Evolutionary conservation across 441 rosid genomes (phyloP).

Genomic region (Adansonia grandidieri): DNA sequence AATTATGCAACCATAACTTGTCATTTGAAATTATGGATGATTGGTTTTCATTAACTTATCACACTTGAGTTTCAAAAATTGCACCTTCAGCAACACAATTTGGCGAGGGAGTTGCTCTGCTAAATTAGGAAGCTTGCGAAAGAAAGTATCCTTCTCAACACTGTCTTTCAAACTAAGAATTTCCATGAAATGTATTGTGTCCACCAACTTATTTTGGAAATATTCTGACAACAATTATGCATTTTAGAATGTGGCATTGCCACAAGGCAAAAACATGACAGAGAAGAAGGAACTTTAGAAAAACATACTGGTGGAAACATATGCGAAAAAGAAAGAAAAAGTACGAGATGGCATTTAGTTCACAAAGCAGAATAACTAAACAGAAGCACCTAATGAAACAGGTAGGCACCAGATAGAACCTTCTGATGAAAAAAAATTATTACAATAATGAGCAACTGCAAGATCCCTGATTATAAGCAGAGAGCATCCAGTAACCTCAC

Average conservation of each 20-base stretch:
- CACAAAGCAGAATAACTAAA: slow-evolving; percentile 8
- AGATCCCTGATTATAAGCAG: not conserved
- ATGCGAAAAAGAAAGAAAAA: not conserved
- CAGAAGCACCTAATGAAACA: not conserved
- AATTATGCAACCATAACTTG: slow-evolving; percentile 1
- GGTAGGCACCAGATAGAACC: not conserved
- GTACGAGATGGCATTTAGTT: not conserved
- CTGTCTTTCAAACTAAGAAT: slow-evolving; percentile 95
- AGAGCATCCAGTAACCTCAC: not conserved
- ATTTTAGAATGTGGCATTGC: slow-evolving; percentile 27
- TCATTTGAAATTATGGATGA: slow-evolving; percentile 20
- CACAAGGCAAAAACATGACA: slow-evolving; percentile 16
- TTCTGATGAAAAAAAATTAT: not conserved
- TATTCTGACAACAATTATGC: slow-evolving; percentile 68
- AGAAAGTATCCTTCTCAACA: slow-evolving; percentile 93
- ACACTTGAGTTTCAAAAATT: slow-evolving; percentile 30
- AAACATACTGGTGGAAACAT: not conserved
- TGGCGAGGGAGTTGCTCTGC: slow-evolving; percentile 99
- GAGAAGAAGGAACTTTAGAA: slow-evolving; percentile 20
- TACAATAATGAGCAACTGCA: not conserved
- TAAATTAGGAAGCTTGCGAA: slow-evolving; percentile 95
- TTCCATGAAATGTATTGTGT: slow-evolving; percentile 99
- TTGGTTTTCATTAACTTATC: slow-evolving; percentile 18
- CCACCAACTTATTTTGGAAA: slow-evolving; percentile 99
- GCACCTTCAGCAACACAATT: slow-evolving; percentile 93